Conservation (phyloP, 208 protist species). For the Porcisia hertigi region DNA sequence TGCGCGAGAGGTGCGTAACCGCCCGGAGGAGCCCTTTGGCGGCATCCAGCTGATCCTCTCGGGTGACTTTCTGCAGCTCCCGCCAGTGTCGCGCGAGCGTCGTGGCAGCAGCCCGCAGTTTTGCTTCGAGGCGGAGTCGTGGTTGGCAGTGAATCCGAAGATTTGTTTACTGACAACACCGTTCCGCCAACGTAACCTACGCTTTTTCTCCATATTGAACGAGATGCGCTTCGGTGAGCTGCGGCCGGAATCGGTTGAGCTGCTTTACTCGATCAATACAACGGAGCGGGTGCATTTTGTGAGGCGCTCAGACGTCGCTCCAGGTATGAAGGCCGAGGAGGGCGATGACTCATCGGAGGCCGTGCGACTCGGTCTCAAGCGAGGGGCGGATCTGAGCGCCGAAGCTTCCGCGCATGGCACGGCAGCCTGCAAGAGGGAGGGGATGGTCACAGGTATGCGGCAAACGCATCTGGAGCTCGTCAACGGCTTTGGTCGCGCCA, state of each 20-base stretch:
- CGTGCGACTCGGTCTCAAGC: constrained; percentile 6
- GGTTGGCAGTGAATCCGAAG: constrained; percentile 55
- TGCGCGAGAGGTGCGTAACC: constrained; percentile 64
- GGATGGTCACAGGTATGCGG: not conserved
- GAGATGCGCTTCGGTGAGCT: constrained; percentile 73
- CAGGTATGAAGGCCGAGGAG: not conserved
- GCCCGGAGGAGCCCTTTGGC: constrained; percentile 71
- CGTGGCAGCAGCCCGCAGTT: constrained; percentile 21
- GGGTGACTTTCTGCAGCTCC: constrained; percentile 94
- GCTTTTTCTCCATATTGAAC: constrained; percentile 75
- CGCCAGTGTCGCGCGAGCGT: constrained; percentile 54
- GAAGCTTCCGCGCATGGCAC: not conserved
- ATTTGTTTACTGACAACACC: constrained; percentile 65
- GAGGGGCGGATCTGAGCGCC: not conserved
- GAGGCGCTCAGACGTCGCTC: not conserved
- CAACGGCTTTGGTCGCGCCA: constrained; percentile 23
- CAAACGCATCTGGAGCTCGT: constrained; percentile 23
- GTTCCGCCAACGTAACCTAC: constrained; percentile 67
- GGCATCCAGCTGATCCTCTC: constrained; percentile 92
- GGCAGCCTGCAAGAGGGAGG: not conserved
- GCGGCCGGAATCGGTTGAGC: constrained; percentile 31
- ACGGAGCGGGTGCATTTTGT: constrained; percentile 42
- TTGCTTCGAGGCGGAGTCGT: constrained; percentile 80
- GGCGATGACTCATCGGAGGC: not conserved
- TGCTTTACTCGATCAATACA: constrained; percentile 47